Evolutionary conservation across 257 asterid species (phyloP).

Genomic region (Capsicum baccatum): DNA sequence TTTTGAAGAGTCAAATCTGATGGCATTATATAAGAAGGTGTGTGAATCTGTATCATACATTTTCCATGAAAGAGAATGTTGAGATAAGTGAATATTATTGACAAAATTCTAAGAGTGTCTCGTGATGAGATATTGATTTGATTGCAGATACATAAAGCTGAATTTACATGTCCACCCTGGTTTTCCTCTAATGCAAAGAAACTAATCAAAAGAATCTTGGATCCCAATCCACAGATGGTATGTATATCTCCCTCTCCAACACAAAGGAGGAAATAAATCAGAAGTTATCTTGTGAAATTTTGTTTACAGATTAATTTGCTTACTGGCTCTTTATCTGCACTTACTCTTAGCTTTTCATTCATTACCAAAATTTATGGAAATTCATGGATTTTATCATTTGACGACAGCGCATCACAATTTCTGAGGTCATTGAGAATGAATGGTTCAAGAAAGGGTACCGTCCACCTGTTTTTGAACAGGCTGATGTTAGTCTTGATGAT

Average conservation of each 20-base stretch:
- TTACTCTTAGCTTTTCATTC: conserved; percentile 21
- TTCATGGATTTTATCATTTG: conserved; percentile 28
- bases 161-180: conserved; percentile 88
- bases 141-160: conserved; percentile 90
- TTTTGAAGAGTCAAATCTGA: conserved; percentile 84
- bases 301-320: not conserved
- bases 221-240: conserved; percentile 90
- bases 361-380: conserved; percentile 16
- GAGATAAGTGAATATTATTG: conserved; percentile 22
- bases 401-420: conserved; percentile 78
- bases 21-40: conserved; percentile 58
- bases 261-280: conserved; percentile 1
- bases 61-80: not conserved
- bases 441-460: conserved; percentile 98
- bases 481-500: conserved; percentile 85
- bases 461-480: conserved; percentile 74
- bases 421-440: conserved; percentile 78
- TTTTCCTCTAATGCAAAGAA: conserved; percentile 84
- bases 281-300: conserved; percentile 5
- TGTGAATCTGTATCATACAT: not conserved
- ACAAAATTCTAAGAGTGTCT: not conserved
- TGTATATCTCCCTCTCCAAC: conserved; percentile 27
- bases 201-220: conserved; percentile 84
- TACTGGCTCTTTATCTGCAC: conserved; percentile 10
- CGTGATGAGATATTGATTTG: conserved; percentile 30